Evolutionary conservation across 352 stramenopile genomes (phyloP).

Genomic region (Globisporangium cylindrosporum): DNA sequence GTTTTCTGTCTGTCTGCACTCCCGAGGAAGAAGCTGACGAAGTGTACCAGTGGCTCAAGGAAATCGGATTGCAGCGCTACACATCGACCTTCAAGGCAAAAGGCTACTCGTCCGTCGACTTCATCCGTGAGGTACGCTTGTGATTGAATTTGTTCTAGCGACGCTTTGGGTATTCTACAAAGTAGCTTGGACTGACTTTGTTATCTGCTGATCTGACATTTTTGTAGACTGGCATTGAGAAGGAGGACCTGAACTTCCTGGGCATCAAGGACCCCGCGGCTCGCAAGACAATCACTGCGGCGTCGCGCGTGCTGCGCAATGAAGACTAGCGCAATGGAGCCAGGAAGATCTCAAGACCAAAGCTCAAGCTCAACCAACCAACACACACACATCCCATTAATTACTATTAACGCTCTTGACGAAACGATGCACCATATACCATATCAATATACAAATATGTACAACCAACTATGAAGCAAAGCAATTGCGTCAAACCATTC

Average conservation of each 20-base stretch:
- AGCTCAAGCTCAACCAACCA: too few relatives aligned
- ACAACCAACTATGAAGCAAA: not conserved
- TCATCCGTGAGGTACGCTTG: constrained; percentile 74
- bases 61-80: constrained; percentile 54
- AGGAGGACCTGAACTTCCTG: constrained; percentile 84
- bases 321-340: constrained; percentile 27
- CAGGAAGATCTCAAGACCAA: not conserved
- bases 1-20: constrained; percentile 16
- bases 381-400: not conserved
- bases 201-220: not conserved
- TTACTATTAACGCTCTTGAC: constrained; percentile 9
- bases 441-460: constrained; percentile 13
- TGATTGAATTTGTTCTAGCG: not conserved
- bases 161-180: not conserved
- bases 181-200: not conserved
- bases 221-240: constrained; percentile 76
- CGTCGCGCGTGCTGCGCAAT: constrained; percentile 49
- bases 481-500: not conserved
- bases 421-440: not conserved
- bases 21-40: constrained; percentile 58
- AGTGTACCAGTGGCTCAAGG: constrained; percentile 72
- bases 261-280: constrained; percentile 67
- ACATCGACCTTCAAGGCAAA: constrained; percentile 71
- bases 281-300: constrained; percentile 58
- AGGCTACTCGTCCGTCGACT: constrained; percentile 75